These are phyloP conservation scores for Lecanoromycetidae sp. DNA, from an alignment of 2,329 filamentous ascomycete genomes.

Conservation along the genomic window DNA sequence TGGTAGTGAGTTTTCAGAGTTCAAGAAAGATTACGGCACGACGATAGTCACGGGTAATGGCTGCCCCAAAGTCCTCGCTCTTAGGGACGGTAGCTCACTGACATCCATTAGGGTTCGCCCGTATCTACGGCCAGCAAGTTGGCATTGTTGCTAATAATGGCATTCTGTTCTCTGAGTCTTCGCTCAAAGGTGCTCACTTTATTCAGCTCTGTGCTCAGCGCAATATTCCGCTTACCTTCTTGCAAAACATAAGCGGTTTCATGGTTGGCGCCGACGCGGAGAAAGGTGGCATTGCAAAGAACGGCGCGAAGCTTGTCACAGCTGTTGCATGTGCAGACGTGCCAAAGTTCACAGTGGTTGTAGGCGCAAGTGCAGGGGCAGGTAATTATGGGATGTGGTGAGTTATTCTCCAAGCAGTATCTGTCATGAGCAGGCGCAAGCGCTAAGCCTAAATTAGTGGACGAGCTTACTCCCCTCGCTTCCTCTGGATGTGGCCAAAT, in stretches of 20 bases:
- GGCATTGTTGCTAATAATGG: slow-evolving; percentile 95
- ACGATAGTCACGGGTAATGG: slow-evolving; percentile 60
- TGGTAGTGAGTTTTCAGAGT: slow-evolving; percentile 79
- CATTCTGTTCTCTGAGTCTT: slow-evolving; percentile 79
- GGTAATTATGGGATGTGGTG: slow-evolving; percentile 97
- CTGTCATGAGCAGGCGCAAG: background rate
- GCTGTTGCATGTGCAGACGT: slow-evolving; percentile 89
- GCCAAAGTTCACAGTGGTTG: slow-evolving; percentile 91
- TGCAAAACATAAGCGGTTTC: slow-evolving; percentile 96
- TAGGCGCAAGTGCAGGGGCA: slow-evolving; percentile 85
- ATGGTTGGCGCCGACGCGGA: slow-evolving; percentile 94
- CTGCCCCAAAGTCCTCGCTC: background rate
- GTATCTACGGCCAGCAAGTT: slow-evolving; percentile 78
- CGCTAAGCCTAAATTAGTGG: slow-evolving; percentile 42
- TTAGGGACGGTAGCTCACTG: background rate
- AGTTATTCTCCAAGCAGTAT: slow-evolving; percentile 22
- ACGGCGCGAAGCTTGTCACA: slow-evolving; percentile 91
- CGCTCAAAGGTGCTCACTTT: slow-evolving; percentile 92
- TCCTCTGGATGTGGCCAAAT: slow-evolving; percentile 96
- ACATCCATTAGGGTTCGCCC: slow-evolving; percentile 54
- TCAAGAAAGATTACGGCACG: slow-evolving; percentile 81
- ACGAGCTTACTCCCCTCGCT: slow-evolving; percentile 77
- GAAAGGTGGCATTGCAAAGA: slow-evolving; percentile 91
- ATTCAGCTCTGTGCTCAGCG: slow-evolving; percentile 89
- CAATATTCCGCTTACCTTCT: slow-evolving; percentile 76